A percentile compares a stretch with the other conserved stretches of the same genome.
Evolutionary conservation across 1,139 yeast species (phyloP).

Genomic region (Geotrichum aggregatum): DNA sequence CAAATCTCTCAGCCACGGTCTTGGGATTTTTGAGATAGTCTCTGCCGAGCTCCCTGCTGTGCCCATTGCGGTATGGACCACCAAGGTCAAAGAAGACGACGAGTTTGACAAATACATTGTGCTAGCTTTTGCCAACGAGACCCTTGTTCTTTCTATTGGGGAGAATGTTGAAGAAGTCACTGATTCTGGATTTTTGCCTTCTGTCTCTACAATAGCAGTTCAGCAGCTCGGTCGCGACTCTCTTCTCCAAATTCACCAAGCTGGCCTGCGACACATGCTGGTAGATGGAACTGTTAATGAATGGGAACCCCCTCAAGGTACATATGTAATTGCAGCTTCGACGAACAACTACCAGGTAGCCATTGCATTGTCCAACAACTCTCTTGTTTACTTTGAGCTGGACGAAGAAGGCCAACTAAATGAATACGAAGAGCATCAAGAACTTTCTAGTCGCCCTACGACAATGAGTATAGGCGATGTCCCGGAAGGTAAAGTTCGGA

Average conservation of each 20-base stretch:
- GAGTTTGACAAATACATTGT: constrained; percentile 60
- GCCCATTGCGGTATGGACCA: constrained; percentile 61
- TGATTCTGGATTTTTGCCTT: constrained; percentile 56
- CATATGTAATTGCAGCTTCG: constrained; percentile 55
- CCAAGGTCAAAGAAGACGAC: constrained; percentile 47
- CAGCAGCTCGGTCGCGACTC: constrained; percentile 65
- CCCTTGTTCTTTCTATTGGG: constrained; percentile 71
- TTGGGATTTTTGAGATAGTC: constrained; percentile 59
- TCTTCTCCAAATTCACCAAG: constrained; percentile 65
- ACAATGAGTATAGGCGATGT: constrained; percentile 56
- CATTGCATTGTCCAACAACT: constrained; percentile 67
- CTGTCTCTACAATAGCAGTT: constrained; percentile 62
- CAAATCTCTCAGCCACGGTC: constrained; percentile 55
- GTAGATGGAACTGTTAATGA: constrained; percentile 45
- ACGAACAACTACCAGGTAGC: constrained; percentile 66
- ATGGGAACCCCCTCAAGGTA: constrained; percentile 86
- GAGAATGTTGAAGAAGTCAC: constrained; percentile 75
- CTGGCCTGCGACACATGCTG: constrained; percentile 66
- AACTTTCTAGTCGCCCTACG: constrained; percentile 49
- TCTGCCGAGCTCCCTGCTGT: constrained; percentile 66
- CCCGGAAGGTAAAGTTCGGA: constrained; percentile 47
- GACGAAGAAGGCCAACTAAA: constrained; percentile 61
- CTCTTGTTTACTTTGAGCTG: constrained; percentile 77
- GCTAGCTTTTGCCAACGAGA: constrained; percentile 61
- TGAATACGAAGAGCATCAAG: constrained; percentile 64